Percentiles rank a stretch among this genome's conserved stretches.
These are phyloP conservation scores for Globisporangium nodosum DNA, from an alignment of 352 stramenopile genomes.

Conservation along the genomic window DNA sequence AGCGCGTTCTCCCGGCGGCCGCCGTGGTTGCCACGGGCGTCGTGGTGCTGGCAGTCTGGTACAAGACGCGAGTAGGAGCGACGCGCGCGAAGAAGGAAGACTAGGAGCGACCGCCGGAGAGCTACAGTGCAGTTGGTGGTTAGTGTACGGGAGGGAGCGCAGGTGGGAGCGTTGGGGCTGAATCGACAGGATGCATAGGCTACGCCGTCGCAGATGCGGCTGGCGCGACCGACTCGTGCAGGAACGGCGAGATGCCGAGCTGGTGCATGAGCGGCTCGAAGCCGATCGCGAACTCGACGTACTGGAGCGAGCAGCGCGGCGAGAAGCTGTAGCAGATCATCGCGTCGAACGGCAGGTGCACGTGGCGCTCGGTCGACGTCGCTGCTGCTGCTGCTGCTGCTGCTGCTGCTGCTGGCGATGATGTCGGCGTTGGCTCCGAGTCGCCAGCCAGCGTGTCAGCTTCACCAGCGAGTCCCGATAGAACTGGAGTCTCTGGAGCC, in stretches of 20 bases:
- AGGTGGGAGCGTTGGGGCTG: neutral
- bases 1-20: neutral
- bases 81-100: constrained; percentile 1
- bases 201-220: neutral
- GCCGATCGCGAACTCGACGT: constrained; percentile 84
- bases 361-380: constrained; percentile 45
- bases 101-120: neutral
- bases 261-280: constrained; percentile 81
- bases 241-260: constrained; percentile 55
- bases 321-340: constrained; percentile 86
- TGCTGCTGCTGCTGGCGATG: no score
- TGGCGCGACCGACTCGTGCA: constrained; percentile 15
- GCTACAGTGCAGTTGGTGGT: neutral
- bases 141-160: neutral
- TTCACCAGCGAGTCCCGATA: neutral
- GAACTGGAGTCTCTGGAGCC: neutral
- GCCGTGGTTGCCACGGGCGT: neutral
- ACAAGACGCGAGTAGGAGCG: neutral
- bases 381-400: neutral
- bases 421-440: no score
- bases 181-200: neutral
- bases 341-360: constrained; percentile 66
- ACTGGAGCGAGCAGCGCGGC: constrained; percentile 44
- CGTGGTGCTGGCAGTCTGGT: neutral
- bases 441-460: constrained; percentile 1